A percentile compares a stretch with the other conserved stretches of the same genome.
Conservation (phyloP, 495 filamentous ascomycete species). For the Evernia prunastri region DNA sequence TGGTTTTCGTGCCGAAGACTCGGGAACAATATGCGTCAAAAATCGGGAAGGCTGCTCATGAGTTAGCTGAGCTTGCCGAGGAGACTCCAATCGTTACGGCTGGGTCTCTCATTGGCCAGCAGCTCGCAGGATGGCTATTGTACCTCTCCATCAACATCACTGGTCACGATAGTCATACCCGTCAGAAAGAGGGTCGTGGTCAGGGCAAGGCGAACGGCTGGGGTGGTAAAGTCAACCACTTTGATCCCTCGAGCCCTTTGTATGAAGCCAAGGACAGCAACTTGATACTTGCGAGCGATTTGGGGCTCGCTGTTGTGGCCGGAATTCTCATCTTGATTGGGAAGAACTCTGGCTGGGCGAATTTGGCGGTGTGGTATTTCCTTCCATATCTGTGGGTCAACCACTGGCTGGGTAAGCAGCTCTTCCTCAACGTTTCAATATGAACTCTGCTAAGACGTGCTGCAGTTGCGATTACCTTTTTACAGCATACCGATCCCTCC, state of each 20-base stretch:
- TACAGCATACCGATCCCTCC: constrained; percentile 55
- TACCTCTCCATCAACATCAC: constrained; percentile 82
- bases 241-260: constrained; percentile 77
- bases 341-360: constrained; percentile 72
- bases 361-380: constrained; percentile 89
- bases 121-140: constrained; percentile 83
- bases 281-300: constrained; percentile 74
- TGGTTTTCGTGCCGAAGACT: constrained; percentile 92
- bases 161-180: constrained; percentile 87
- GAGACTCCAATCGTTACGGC: constrained; percentile 86
- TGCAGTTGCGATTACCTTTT: constrained; percentile 54
- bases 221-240: constrained; percentile 84
- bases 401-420: constrained; percentile 67
- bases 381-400: constrained; percentile 97
- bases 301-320: constrained; percentile 60
- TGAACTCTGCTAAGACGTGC: constrained; percentile 36
- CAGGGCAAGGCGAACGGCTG: constrained; percentile 83
- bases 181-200: constrained; percentile 77
- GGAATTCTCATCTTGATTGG: constrained; percentile 52
- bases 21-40: constrained; percentile 66
- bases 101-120: constrained; percentile 66
- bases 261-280: constrained; percentile 86
- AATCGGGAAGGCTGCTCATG: constrained; percentile 63
- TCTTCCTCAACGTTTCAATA: not conserved
- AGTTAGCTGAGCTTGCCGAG: constrained; percentile 81